These are phyloP conservation scores for Xylariaceae sp. DNA, from an alignment of 2,329 filamentous ascomycete species.

Conservation along the genomic window DNA sequence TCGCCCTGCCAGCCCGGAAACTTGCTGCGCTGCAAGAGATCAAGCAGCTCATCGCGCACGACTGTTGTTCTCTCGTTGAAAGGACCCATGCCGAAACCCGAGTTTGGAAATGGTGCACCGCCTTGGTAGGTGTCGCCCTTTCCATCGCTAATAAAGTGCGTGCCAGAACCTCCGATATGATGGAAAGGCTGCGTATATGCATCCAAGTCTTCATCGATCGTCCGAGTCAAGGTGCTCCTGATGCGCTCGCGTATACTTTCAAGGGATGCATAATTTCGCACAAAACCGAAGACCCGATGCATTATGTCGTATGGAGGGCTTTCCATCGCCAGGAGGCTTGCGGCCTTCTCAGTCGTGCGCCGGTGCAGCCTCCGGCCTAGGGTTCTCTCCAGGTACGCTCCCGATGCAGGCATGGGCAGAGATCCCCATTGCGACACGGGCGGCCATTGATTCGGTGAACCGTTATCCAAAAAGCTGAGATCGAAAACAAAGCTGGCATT, in stretches of 20 bases:
- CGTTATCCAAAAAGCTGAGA: slow-evolving; percentile 23
- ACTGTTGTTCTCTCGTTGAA: slow-evolving; percentile 39
- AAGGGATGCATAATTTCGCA: slow-evolving; percentile 53
- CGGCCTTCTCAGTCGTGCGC: slow-evolving; percentile 56
- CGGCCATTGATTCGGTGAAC: slow-evolving; percentile 26
- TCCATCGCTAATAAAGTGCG: slow-evolving; percentile 48
- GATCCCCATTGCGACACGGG: slow-evolving; percentile 31
- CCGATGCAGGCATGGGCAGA: slow-evolving; percentile 29
- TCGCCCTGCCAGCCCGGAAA: slow-evolving; percentile 63
- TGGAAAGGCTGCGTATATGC: slow-evolving; percentile 58
- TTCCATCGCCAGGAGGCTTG: slow-evolving; percentile 49
- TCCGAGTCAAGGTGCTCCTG: slow-evolving; percentile 31
- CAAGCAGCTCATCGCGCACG: slow-evolving; percentile 40
- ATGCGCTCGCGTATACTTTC: slow-evolving; percentile 44
- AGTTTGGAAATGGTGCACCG: slow-evolving; percentile 26
- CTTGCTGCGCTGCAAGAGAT: slow-evolving; percentile 46
- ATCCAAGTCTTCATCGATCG: slow-evolving; percentile 44
- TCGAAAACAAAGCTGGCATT: slow-evolving; percentile 48
- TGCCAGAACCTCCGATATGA: slow-evolving; percentile 62
- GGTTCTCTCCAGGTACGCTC: slow-evolving; percentile 54
- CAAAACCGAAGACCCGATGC: slow-evolving; percentile 62
- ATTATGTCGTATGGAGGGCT: slow-evolving; percentile 45
- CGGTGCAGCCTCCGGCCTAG: slow-evolving; percentile 70
- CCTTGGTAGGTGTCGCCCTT: slow-evolving; percentile 21
- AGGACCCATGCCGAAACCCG: slow-evolving; percentile 43